Conservation (phyloP, 2,329 filamentous ascomycete species). For the Penicillium sp. region DNA sequence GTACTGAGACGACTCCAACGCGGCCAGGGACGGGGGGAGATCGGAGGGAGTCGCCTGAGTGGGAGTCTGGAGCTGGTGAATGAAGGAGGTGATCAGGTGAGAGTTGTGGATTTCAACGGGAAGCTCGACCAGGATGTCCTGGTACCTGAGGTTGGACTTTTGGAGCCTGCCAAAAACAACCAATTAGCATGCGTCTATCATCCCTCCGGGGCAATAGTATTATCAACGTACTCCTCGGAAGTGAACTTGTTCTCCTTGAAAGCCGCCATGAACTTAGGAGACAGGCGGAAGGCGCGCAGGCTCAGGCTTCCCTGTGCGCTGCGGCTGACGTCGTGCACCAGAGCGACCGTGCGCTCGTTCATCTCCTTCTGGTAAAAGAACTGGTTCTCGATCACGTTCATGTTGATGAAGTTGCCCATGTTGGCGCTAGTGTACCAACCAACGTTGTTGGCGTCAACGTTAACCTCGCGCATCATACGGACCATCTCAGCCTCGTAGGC, state of each 20-base stretch:
- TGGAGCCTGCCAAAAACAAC: too few relatives aligned
- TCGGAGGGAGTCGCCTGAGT: conserved; percentile 59
- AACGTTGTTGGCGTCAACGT: conserved; percentile 93
- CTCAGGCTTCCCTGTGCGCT: conserved; percentile 86
- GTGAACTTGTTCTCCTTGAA: conserved; percentile 98
- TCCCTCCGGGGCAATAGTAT: too few relatives aligned
- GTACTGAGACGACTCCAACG: conserved; percentile 62
- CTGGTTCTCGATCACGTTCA: conserved; percentile 95
- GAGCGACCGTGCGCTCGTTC: conserved; percentile 75
- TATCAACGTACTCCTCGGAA: conserved; percentile 70
- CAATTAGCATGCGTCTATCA: too few relatives aligned
- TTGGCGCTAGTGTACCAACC: conserved; percentile 98
- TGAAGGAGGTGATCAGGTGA: conserved; percentile 86
- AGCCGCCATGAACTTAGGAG: conserved; percentile 74
- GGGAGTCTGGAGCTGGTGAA: conserved; percentile 75
- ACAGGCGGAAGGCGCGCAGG: conserved; percentile 82
- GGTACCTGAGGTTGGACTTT: conserved; percentile 86
- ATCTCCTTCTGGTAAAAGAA: conserved; percentile 88
- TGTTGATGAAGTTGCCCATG: conserved; percentile 96
- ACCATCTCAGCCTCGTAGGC: conserved; percentile 95
- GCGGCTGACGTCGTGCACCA: conserved; percentile 91
- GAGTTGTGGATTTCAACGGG: conserved; percentile 91
- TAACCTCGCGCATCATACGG: conserved; percentile 89
- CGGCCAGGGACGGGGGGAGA: conserved; percentile 68
- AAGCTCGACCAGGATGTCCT: conserved; percentile 85